These are phyloP conservation scores for Pleurotus citrinopileatus DNA, from an alignment of 768 basidiomycete species.

Conservation along the genomic window DNA sequence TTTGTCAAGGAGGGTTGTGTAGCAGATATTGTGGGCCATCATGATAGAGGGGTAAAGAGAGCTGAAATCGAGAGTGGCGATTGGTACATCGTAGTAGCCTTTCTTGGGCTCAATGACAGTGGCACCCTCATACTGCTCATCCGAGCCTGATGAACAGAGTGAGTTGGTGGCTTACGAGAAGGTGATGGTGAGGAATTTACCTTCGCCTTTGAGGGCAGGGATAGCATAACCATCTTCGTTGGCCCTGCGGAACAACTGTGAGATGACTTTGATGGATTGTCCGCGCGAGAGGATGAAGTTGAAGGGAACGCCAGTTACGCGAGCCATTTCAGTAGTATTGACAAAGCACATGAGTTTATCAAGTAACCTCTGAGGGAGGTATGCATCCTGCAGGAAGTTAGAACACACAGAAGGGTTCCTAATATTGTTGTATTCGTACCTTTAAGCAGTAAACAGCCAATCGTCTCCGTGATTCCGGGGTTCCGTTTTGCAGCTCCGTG, in stretches of 20 bases:
- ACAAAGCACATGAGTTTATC: constrained; percentile 99
- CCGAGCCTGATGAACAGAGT: constrained; percentile 51
- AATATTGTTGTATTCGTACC: constrained; percentile 38
- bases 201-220: constrained; percentile 83
- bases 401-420: background rate
- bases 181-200: constrained; percentile 32
- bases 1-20: constrained; percentile 92
- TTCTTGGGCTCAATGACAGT: constrained; percentile 97
- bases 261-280: constrained; percentile 98
- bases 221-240: constrained; percentile 90
- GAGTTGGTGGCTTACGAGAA: background rate
- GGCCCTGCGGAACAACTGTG: constrained; percentile 91
- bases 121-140: constrained; percentile 98
- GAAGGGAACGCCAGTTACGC: constrained; percentile 99
- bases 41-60: constrained; percentile 99
- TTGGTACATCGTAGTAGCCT: constrained; percentile 95
- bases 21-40: constrained; percentile 99
- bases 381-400: constrained; percentile 75
- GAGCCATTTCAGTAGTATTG: constrained; percentile 99
- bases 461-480: constrained; percentile 86
- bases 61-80: constrained; percentile 97
- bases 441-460: constrained; percentile 98
- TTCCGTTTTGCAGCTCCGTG: constrained; percentile 96
- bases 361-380: constrained; percentile 91
- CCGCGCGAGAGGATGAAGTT: constrained; percentile 92